Percentiles rank a stretch among this genome's conserved stretches.
Evolutionary conservation across 2,329 filamentous ascomycete genomes (phyloP).

Genomic region (Trichoderma arundinaceum): DNA sequence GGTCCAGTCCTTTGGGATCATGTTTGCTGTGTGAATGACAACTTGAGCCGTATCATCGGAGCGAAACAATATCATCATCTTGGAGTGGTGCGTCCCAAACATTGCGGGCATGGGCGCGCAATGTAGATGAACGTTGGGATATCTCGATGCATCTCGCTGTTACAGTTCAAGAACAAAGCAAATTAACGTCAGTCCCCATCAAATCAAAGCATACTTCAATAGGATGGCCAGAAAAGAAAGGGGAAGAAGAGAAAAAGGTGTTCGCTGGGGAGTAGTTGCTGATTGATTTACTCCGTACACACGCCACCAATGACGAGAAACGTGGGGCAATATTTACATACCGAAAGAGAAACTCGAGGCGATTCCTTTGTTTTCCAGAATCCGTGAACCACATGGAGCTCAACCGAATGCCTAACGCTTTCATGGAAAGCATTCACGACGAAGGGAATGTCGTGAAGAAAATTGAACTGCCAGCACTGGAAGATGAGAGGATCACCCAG

Average conservation of each 20-base stretch:
- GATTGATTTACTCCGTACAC: too few species aligned
- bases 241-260: neutral
- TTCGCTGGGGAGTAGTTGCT: too few species aligned
- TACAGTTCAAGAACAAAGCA: neutral
- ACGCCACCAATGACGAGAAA: too few species aligned
- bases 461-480: conserved; percentile 75
- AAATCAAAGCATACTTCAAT: neutral
- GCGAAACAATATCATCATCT: conserved; percentile 84
- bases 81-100: conserved; percentile 85
- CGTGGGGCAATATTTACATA: conserved; percentile 43
- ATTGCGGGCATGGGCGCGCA: conserved; percentile 80
- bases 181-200: neutral
- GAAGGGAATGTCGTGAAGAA: conserved; percentile 64
- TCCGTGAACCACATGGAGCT: conserved; percentile 64
- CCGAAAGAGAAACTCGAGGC: conserved; percentile 62
- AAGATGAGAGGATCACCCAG: conserved; percentile 76
- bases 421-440: conserved; percentile 60
- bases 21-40: conserved; percentile 87
- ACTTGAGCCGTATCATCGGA: conserved; percentile 79
- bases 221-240: neutral
- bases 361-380: conserved; percentile 71
- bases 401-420: conserved; percentile 55
- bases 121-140: conserved; percentile 72
- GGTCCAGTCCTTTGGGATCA: conserved; percentile 85
- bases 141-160: conserved; percentile 65